A percentile compares a stretch with the other conserved stretches of the same genome.
These are phyloP conservation scores for Waltergamsia citrina DNA, from an alignment of 2,329 filamentous ascomycete genomes.

Conservation along the genomic window DNA sequence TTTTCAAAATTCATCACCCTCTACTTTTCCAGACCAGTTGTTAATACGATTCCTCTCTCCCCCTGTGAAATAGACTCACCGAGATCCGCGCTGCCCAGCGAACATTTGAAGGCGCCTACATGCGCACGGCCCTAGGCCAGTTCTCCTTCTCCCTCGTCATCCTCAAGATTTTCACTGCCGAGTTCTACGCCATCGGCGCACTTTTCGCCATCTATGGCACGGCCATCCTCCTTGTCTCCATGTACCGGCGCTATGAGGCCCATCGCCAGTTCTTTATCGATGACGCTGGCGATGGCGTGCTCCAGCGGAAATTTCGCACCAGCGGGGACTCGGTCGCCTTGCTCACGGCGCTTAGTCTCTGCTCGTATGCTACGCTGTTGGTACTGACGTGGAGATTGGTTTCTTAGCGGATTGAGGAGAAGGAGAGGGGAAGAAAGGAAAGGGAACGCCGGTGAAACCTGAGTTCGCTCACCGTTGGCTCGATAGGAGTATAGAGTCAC, in stretches of 20 bases:
- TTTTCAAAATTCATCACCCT: too few relatives aligned
- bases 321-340: constrained; percentile 53
- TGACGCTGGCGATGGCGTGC: constrained; percentile 18
- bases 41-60: neutral
- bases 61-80: constrained; percentile 50
- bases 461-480: too few relatives aligned
- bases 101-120: constrained; percentile 95
- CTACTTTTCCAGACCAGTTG: too few relatives aligned
- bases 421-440: too few relatives aligned
- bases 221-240: constrained; percentile 71
- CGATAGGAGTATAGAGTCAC: too few relatives aligned
- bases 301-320: constrained; percentile 49
- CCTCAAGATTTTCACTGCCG: constrained; percentile 83
- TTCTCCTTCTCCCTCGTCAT: constrained; percentile 94
- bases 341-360: constrained; percentile 45
- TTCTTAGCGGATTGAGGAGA: too few relatives aligned
- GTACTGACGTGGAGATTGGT: constrained; percentile 41
- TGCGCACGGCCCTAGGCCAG: constrained; percentile 86
- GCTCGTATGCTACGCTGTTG: constrained; percentile 47
- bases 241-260: constrained; percentile 82
- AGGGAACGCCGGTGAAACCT: too few relatives aligned
- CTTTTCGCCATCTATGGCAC: constrained; percentile 88
- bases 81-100: constrained; percentile 92
- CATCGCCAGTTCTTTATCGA: constrained; percentile 83
- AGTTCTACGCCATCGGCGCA: constrained; percentile 96